Conservation (phyloP, 352 stramenopile genomes). For the Phytopythium kandeliae region DNA sequence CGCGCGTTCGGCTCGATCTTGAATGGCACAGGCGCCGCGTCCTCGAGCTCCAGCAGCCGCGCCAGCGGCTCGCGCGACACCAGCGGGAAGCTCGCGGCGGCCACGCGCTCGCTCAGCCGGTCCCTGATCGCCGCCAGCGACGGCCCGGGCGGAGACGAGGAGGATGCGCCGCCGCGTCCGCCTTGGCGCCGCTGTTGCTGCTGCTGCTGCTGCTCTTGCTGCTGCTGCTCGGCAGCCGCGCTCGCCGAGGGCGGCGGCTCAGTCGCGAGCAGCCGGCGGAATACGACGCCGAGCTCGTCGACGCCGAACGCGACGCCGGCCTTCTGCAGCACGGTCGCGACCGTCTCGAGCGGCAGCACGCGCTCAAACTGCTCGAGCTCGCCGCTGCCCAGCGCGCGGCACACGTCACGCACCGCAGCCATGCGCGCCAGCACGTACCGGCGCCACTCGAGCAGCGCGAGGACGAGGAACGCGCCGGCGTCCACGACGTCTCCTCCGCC, state of each 20-base stretch:
- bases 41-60: slow-evolving; percentile 34
- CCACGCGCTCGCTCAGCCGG: slow-evolving; percentile 56
- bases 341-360: slow-evolving; percentile 42
- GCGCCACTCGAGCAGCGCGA: slow-evolving; percentile 63
- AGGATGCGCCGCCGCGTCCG: no score
- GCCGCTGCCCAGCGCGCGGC: slow-evolving; percentile 40
- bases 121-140: slow-evolving; percentile 11
- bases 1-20: slow-evolving; percentile 24
- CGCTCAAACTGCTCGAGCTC: slow-evolving; percentile 49
- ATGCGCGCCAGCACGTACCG: slow-evolving; percentile 63
- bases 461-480: slow-evolving; percentile 46
- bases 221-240: not conserved
- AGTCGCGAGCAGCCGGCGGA: slow-evolving; percentile 52
- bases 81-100: slow-evolving; percentile 51
- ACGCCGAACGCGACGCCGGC: slow-evolving; percentile 30
- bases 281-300: slow-evolving; percentile 59
- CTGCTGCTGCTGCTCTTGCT: no score
- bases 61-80: slow-evolving; percentile 37
- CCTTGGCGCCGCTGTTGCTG: no score
- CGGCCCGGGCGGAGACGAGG: no score
- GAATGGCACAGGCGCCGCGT: slow-evolving; percentile 27
- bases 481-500: slow-evolving; percentile 11
- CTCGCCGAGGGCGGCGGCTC: slow-evolving; percentile 15
- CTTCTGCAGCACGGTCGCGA: slow-evolving; percentile 51
- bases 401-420: slow-evolving; percentile 59